These are phyloP conservation scores for Mariannaea elegans DNA, from an alignment of 2,329 filamentous ascomycete species.

Conservation along the genomic window DNA sequence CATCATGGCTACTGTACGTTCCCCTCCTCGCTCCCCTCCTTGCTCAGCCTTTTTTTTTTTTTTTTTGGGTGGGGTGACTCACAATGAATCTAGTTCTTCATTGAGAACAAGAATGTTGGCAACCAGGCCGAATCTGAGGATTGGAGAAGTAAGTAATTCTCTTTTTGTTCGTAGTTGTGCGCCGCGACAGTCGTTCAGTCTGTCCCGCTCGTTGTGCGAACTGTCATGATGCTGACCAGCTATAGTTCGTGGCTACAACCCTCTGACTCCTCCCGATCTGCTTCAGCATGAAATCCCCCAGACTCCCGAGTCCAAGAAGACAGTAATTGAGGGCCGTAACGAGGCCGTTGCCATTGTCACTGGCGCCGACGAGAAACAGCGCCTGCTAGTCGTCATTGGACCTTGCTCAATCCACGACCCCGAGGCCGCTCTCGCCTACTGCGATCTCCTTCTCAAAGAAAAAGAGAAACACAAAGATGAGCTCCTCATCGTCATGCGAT, in stretches of 20 bases:
- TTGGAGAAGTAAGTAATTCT: conserved; percentile 75
- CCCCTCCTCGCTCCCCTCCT: conserved; percentile 17
- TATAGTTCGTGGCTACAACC: conserved; percentile 87
- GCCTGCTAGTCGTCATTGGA: conserved; percentile 80
- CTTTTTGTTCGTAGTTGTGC: background rate
- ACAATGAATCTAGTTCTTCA: conserved; percentile 65
- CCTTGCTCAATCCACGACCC: conserved; percentile 99
- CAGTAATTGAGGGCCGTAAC: conserved; percentile 68
- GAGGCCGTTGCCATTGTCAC: conserved; percentile 76
- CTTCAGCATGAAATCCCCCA: conserved; percentile 91
- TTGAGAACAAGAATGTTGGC: conserved; percentile 81
- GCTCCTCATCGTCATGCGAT: conserved; percentile 94
- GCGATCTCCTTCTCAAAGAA: conserved; percentile 79
- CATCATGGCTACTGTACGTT: conserved; percentile 42
- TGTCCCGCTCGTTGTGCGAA: background rate
- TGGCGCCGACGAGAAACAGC: conserved; percentile 67
- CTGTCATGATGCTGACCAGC: conserved; percentile 36
- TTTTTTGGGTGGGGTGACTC: conserved; percentile 42
- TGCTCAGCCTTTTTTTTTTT: conserved; percentile 5
- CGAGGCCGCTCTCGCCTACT: conserved; percentile 89
- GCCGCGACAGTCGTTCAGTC: background rate
- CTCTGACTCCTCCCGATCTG: conserved; percentile 89
- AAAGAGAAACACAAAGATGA: conserved; percentile 91
- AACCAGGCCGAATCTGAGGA: conserved; percentile 79
- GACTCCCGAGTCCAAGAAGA: conserved; percentile 64